These are phyloP conservation scores for Backusella sp. DNA, from an alignment of 192 early-diverging fungal species.

Conservation along the genomic window DNA sequence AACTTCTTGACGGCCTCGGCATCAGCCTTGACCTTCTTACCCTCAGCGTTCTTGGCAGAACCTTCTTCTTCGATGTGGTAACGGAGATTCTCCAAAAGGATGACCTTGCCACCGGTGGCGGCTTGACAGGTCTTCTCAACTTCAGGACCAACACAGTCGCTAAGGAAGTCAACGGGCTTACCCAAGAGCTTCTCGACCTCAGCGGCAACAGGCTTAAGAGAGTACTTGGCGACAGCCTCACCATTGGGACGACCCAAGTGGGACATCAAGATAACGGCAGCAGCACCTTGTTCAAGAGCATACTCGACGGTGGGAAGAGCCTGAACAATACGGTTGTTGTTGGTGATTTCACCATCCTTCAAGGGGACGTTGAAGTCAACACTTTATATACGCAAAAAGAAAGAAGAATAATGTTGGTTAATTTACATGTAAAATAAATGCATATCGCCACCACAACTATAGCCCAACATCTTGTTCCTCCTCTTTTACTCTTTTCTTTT, in stretches of 20 bases:
- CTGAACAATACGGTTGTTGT: constrained; percentile 95
- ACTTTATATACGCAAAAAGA: constrained; percentile 38
- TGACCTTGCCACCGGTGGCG: constrained; percentile 72
- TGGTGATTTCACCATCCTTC: constrained; percentile 87
- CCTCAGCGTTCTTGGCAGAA: constrained; percentile 83
- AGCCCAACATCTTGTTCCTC: neutral
- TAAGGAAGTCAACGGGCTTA: constrained; percentile 86
- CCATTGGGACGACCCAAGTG: constrained; percentile 98
- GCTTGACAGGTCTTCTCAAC: constrained; percentile 77
- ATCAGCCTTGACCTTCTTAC: constrained; percentile 88
- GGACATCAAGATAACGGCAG: constrained; percentile 91
- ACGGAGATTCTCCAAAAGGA: constrained; percentile 95
- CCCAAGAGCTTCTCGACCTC: constrained; percentile 77
- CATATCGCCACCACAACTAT: neutral
- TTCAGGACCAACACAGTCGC: constrained; percentile 90
- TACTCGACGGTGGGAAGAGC: constrained; percentile 95
- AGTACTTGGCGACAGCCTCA: constrained; percentile 82
- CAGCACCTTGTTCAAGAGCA: constrained; percentile 82
- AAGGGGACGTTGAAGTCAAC: constrained; percentile 99
- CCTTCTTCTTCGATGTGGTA: constrained; percentile 99
- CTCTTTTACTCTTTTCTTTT: neutral
- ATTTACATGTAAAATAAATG: neutral
- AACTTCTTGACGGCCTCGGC: constrained; percentile 80
- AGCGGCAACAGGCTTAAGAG: constrained; percentile 85
- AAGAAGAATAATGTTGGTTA: constrained; percentile 4